These are phyloP conservation scores for Zoysia matrella DNA, from an alignment of 202 grass and related monocot species.

Conservation along the genomic window DNA sequence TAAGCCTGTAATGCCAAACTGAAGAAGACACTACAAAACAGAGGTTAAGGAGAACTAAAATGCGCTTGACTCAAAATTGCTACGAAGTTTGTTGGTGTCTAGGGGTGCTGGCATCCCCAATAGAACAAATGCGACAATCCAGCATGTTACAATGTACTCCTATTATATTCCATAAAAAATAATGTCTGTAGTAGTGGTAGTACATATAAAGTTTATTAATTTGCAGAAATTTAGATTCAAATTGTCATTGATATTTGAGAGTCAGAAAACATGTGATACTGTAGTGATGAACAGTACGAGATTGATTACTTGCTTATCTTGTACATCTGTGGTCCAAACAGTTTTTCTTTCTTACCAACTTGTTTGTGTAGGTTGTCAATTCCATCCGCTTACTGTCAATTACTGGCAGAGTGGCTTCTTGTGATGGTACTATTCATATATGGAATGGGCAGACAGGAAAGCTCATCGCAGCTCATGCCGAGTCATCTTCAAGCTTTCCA, in stretches of 20 bases:
- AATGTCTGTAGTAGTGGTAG: not conserved
- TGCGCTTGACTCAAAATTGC: not conserved
- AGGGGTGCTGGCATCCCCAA: not conserved
- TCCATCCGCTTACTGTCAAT: conserved; percentile 72
- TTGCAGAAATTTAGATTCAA: not conserved
- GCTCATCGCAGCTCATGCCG: conserved; percentile 74
- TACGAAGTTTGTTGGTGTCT: not conserved
- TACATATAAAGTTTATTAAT: not conserved
- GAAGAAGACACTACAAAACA: conserved; percentile 26
- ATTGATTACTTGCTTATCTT: not conserved
- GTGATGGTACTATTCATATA: conserved; percentile 96
- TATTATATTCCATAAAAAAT: not conserved
- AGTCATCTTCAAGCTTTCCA: conserved; percentile 68
- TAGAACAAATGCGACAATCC: not conserved
- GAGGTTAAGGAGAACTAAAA: conserved; percentile 2
- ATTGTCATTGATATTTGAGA: not conserved
- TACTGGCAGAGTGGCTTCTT: conserved; percentile 83
- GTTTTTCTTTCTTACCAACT: not conserved
- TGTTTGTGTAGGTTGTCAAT: conserved; percentile 76
- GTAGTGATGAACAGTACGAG: not conserved
- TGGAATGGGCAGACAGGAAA: conserved; percentile 93
- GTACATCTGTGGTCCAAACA: not conserved
- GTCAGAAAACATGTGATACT: not conserved
- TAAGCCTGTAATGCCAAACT: conserved; percentile 16
- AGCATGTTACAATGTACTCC: not conserved